Conservation (phyloP, 179 eudicot genomes). For the Patellifolia procumbens region DNA sequence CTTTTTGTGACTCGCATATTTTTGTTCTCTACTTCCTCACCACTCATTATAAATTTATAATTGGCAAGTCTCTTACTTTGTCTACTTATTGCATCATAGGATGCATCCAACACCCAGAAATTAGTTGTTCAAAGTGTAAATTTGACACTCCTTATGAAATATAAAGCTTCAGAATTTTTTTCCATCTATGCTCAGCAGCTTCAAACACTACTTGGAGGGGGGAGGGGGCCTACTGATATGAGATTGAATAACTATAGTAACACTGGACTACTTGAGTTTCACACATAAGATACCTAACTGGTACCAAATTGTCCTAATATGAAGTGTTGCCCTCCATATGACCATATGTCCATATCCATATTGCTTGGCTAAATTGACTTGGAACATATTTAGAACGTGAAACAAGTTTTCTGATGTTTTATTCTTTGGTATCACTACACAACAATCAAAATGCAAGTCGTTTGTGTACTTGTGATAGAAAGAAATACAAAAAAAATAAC, state of each 20-base stretch:
- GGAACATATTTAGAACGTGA: not conserved
- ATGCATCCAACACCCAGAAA: not conserved
- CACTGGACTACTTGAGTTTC: no score
- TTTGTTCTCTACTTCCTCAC: not conserved
- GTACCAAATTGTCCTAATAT: not conserved
- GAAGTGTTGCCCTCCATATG: not conserved
- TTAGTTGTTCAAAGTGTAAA: constrained; percentile 22
- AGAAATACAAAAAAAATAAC: not conserved
- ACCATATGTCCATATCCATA: no score
- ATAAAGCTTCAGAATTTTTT: not conserved
- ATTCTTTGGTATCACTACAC: constrained; percentile 1
- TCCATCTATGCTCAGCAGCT: not conserved
- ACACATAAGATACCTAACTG: not conserved
- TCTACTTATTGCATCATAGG: not conserved
- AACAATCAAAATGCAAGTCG: no score
- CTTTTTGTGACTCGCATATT: not conserved
- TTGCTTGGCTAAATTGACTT: not conserved
- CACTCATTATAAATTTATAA: not conserved
- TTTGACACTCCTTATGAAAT: constrained; percentile 15
- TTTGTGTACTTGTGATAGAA: constrained; percentile 12
- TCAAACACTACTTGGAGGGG: no score
- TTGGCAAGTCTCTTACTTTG: not conserved
- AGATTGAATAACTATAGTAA: no score
- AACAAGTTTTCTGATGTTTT: not conserved
- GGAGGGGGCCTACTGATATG: no score